Percentiles rank a stretch among this genome's conserved stretches.
Conservation (phyloP, 495 filamentous ascomycete species). For the Penicillium maclennaniae region DNA sequence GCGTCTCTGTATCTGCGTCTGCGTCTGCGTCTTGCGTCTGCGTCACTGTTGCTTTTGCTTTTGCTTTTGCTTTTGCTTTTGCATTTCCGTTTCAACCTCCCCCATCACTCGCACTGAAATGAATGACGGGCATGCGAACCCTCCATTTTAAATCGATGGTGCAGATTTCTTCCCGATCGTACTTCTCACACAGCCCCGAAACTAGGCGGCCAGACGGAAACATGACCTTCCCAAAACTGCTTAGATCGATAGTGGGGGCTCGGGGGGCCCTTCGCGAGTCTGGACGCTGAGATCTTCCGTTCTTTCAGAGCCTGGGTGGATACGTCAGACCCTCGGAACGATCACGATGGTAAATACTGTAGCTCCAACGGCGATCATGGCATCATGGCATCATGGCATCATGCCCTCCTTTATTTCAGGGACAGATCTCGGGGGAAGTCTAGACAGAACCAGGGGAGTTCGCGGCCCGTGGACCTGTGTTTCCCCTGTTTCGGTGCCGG, state of each 20-base stretch:
- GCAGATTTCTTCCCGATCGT: neutral
- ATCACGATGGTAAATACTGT: constrained; percentile 9
- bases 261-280: constrained; percentile 4
- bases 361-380: constrained; percentile 12
- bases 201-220: neutral
- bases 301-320: constrained; percentile 9
- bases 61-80: too few relatives aligned
- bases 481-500: neutral
- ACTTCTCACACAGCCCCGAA: neutral
- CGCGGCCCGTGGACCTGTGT: neutral
- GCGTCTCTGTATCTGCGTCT: neutral
- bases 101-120: neutral
- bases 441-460: neutral
- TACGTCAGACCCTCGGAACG: constrained; percentile 10
- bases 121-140: too few relatives aligned
- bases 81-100: neutral
- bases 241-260: neutral
- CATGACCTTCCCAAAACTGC: constrained; percentile 11
- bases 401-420: neutral
- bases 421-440: neutral
- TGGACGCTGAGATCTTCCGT: constrained; percentile 9
- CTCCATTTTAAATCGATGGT: neutral
- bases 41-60: constrained; percentile 2
- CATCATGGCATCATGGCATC: constrained; percentile 12
- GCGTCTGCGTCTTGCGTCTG: constrained; percentile 2